Evolutionary conservation across 495 filamentous ascomycete species (phyloP).

Genomic region (Lindgomyces ingoldianus): DNA sequence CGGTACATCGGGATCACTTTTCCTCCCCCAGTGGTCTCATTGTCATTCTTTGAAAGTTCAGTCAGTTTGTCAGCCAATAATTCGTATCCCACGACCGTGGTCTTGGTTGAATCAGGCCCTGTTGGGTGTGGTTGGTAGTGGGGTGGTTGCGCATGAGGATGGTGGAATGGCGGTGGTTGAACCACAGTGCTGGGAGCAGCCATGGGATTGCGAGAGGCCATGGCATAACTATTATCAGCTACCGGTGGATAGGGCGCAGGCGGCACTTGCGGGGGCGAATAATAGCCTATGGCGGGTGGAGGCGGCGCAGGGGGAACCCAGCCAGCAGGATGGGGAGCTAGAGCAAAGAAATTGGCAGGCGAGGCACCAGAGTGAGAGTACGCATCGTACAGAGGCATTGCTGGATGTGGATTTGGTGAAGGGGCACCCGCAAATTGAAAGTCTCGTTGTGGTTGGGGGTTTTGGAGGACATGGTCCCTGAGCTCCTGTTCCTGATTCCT

Average conservation of each 20-base stretch:
- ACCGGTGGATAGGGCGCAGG: slow-evolving; percentile 10
- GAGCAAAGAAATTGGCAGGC: slow-evolving; percentile 11
- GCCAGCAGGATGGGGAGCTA: slow-evolving; percentile 6
- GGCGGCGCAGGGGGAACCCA: slow-evolving; percentile 23
- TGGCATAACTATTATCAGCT: slow-evolving; percentile 22
- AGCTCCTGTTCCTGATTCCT: slow-evolving; percentile 34
- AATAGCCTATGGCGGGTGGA: slow-evolving; percentile 21
- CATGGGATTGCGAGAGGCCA: slow-evolving; percentile 16
- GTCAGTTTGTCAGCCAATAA: slow-evolving; percentile 64
- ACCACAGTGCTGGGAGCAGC: slow-evolving; percentile 7
- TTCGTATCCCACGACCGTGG: slow-evolving; percentile 64
- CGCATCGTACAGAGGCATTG: slow-evolving; percentile 12
- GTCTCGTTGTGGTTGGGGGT: slow-evolving; percentile 32
- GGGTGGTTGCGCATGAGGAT: slow-evolving; percentile 18
- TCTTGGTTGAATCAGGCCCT: slow-evolving; percentile 48
- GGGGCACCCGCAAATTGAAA: slow-evolving; percentile 25
- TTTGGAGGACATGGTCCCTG: slow-evolving; percentile 36
- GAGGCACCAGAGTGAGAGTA: slow-evolving; percentile 14
- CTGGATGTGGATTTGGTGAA: slow-evolving; percentile 21
- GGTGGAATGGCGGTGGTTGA: slow-evolving; percentile 9
- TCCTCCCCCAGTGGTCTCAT: slow-evolving; percentile 20
- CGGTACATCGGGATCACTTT: slow-evolving; percentile 73
- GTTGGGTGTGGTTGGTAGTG: slow-evolving; percentile 23
- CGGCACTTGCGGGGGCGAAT: slow-evolving; percentile 28
- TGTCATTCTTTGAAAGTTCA: slow-evolving; percentile 28